Base-by-base conservation (phyloP, 371 early-diverging fungal genomes). In the Mucor saturninus region DNA sequence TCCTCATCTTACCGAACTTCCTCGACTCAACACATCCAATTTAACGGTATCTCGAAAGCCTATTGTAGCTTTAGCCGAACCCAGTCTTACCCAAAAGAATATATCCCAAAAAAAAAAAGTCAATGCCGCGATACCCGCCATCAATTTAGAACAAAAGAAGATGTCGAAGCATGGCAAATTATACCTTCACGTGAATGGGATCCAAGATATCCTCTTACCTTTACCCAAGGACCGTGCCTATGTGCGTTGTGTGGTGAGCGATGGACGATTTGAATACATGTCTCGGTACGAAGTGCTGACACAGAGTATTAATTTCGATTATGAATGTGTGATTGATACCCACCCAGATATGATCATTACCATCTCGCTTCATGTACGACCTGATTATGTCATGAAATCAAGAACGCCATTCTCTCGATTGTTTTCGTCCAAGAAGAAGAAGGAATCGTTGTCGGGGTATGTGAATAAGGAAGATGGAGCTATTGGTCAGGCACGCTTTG, bases 231-330 rank as follows among this genome's bases (percentile, higher is more conserved):
- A 81, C 2, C 65, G 69, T 5, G 76, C 82, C 26, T 77, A 73
- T 50, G 77, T 77, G 0, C 77, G 82, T 2, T 79, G 77, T 40
- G 77, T 81, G 0, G 69, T 81, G 8, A 82, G 77, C 30, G 82
- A 82, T 49, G 79, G 77, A 2, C 51, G 76, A 35, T 79, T 77
- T 61, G 82, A 82, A 49, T 79, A 82, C 56, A 73, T 82, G 69
- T 77, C 83, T 15, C 69, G 76, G 10, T 82, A 79, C 43, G 80
- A 77, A 54, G 61, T 69, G 9, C 57, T 76, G 4, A 59, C 64
- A 5, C 70, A 69, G 37, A 66, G 58, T 38, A 66, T 76, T 28
- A 46, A 59, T 10, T 71, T 74, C 39, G 68, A 74, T 32, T 74
- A 73, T 61, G 79, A 78, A 29, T 78, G 75, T 60, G 71, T 72